Evolutionary conservation across 495 filamentous ascomycete genomes (phyloP).

Genomic region (Articulospora tetracladia): DNA sequence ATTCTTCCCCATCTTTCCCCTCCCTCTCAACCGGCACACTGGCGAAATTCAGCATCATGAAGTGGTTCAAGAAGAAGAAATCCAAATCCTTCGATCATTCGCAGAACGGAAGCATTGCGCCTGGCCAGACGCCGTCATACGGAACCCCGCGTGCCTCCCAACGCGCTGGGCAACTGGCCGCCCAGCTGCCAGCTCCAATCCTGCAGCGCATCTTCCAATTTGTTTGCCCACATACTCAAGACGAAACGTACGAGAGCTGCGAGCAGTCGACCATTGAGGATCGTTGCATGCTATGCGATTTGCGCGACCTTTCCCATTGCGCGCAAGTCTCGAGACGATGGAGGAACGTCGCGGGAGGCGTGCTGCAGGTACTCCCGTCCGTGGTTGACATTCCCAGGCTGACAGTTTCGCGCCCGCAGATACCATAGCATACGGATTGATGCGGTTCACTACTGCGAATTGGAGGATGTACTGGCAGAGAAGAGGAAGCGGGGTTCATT

Average conservation of each 20-base stretch:
- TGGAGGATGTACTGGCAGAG: conserved; percentile 74
- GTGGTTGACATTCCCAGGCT: background rate
- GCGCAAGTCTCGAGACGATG: conserved; percentile 69
- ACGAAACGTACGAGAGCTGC: conserved; percentile 73
- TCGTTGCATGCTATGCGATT: conserved; percentile 93
- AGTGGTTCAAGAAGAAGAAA: conserved; percentile 24
- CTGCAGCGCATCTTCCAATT: conserved; percentile 71
- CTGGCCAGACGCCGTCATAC: conserved; percentile 8
- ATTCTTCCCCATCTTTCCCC: background rate
- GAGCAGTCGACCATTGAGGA: conserved; percentile 79
- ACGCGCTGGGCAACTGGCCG: background rate
- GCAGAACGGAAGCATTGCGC: background rate
- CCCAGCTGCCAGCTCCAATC: conserved; percentile 52
- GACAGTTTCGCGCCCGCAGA: conserved; percentile 35
- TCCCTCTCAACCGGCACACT: conserved; percentile 14
- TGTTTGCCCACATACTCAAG: conserved; percentile 78
- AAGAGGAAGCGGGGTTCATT: conserved; percentile 71
- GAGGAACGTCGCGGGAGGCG: conserved; percentile 49
- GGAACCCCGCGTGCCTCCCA: conserved; percentile 15
- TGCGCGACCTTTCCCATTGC: conserved; percentile 84
- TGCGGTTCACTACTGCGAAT: conserved; percentile 88
- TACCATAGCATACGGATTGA: conserved; percentile 92
- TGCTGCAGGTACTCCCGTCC: conserved; percentile 51
- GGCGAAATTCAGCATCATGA: conserved; percentile 23
- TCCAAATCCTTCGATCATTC: background rate